Evolutionary conservation across 73 alveolate species (phyloP).

Genomic region (Stentor coeruleus): DNA sequence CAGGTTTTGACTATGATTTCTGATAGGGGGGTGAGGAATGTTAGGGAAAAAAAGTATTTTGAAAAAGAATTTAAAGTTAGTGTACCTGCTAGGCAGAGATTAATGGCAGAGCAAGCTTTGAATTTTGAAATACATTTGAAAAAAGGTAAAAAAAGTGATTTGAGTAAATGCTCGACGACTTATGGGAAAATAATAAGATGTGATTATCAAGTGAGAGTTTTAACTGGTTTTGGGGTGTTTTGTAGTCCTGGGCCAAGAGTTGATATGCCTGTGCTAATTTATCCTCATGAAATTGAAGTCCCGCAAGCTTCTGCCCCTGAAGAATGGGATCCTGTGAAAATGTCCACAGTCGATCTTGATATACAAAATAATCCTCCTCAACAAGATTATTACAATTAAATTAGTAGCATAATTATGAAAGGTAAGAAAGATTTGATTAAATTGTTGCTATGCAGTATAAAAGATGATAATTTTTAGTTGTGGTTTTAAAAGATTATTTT

Average conservation of each 20-base stretch:
- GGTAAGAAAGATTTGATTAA: too few relatives aligned
- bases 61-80: not conserved
- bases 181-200: not conserved
- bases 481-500: too few relatives aligned
- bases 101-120: too few relatives aligned
- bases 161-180: not conserved
- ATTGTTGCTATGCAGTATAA: too few relatives aligned
- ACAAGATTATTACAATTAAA: too few relatives aligned
- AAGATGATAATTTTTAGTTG: too few relatives aligned
- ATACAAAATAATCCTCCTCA: too few relatives aligned
- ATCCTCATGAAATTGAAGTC: not conserved
- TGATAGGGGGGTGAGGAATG: not conserved
- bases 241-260: not conserved
- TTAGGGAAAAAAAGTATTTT: too few relatives aligned
- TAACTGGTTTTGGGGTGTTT: not conserved
- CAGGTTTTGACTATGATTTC: not conserved
- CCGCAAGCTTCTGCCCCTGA: not conserved
- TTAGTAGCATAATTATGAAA: too few relatives aligned
- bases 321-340: not conserved
- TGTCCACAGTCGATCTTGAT: too few relatives aligned
- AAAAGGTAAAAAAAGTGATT: too few relatives aligned
- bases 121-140: too few relatives aligned
- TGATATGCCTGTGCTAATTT: not conserved
- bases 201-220: not conserved
- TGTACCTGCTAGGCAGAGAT: not conserved